Percentiles rank a stretch among this genome's conserved stretches.
Conservation (phyloP, 331 rosid genomes). For the Pyracantha coccinea region DNA sequence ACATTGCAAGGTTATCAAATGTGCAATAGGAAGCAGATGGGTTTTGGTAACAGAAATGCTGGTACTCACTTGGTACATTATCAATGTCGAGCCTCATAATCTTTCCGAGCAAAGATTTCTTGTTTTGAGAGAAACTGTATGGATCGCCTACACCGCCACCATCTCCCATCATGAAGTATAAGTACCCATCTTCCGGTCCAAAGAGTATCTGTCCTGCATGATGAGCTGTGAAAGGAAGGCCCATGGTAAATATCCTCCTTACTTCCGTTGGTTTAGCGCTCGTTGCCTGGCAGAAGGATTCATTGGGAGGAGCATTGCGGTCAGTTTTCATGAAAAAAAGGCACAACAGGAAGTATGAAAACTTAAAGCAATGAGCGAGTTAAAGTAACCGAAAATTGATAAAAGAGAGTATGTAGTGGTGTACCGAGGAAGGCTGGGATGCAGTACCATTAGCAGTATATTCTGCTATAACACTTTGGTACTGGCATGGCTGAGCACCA, state of each 20-base stretch:
- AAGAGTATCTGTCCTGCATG: slow-evolving; percentile 92
- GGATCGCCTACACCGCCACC: slow-evolving; percentile 82
- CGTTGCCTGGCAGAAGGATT: slow-evolving; percentile 32
- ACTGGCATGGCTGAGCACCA: slow-evolving; percentile 83
- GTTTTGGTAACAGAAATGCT: background rate
- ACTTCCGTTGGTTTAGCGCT: slow-evolving; percentile 78
- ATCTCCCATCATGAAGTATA: slow-evolving; percentile 87
- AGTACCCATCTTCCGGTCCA: slow-evolving; percentile 73
- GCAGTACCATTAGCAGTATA: slow-evolving; percentile 56
- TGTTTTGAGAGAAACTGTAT: slow-evolving; percentile 71
- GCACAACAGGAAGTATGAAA: slow-evolving; percentile 1
- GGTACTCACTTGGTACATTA: slow-evolving; percentile 60
- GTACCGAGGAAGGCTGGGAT: slow-evolving; percentile 62
- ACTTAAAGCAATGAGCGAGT: background rate
- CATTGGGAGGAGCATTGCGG: background rate
- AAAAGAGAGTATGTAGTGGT: slow-evolving; percentile 6
- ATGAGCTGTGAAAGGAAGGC: slow-evolving; percentile 62
- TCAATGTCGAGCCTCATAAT: slow-evolving; percentile 79
- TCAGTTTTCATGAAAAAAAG: background rate
- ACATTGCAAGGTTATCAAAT: background rate
- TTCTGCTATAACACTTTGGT: slow-evolving; percentile 67
- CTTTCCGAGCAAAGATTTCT: slow-evolving; percentile 90
- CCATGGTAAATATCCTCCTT: slow-evolving; percentile 86
- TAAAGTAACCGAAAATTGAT: slow-evolving; percentile 4
- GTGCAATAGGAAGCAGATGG: background rate